Conservation (phyloP, 768 basidiomycete species). For the Lentinula raphanica region DNA sequence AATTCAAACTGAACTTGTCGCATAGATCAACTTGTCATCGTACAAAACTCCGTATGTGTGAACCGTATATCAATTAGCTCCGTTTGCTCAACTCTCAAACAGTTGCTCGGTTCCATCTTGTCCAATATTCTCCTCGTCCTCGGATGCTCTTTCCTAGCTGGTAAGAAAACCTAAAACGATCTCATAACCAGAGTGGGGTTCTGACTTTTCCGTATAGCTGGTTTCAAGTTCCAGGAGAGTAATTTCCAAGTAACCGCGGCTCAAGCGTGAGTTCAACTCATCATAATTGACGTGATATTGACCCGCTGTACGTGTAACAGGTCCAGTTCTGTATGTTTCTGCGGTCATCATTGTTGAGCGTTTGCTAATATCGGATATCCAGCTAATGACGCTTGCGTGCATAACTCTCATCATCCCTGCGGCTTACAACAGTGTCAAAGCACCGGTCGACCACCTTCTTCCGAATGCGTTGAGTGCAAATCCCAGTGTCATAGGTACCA, state of each 20-base stretch:
- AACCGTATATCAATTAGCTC: background rate
- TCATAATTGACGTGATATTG: background rate
- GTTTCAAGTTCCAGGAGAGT: slow-evolving; percentile 59
- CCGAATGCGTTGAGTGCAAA: background rate
- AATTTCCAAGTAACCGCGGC: slow-evolving; percentile 80
- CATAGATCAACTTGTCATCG: slow-evolving; percentile 75
- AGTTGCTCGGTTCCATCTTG: slow-evolving; percentile 89
- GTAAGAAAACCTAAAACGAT: slow-evolving; percentile 26
- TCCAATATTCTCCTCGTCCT: slow-evolving; percentile 88
- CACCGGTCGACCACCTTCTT: background rate
- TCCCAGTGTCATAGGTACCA: background rate
- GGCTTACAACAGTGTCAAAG: slow-evolving; percentile 59
- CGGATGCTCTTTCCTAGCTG: slow-evolving; percentile 86
- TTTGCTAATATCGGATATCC: slow-evolving; percentile 9
- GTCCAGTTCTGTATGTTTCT: slow-evolving; percentile 39
- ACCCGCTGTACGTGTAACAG: slow-evolving; percentile 20
- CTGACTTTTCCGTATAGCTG: slow-evolving; percentile 41
- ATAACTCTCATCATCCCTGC: slow-evolving; percentile 90
- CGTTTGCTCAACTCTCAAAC: background rate
- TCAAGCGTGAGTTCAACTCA: slow-evolving; percentile 57
- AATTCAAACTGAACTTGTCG: slow-evolving; percentile 6
- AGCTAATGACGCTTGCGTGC: slow-evolving; percentile 83
- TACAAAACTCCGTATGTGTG: slow-evolving; percentile 75
- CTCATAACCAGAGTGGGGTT: background rate
- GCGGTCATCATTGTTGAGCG: background rate